Evolutionary conservation across 2,329 filamentous ascomycete species (phyloP), one percentile per base, ranked within the genome.

Genomic region (Fusarium torreyae): DNA sequence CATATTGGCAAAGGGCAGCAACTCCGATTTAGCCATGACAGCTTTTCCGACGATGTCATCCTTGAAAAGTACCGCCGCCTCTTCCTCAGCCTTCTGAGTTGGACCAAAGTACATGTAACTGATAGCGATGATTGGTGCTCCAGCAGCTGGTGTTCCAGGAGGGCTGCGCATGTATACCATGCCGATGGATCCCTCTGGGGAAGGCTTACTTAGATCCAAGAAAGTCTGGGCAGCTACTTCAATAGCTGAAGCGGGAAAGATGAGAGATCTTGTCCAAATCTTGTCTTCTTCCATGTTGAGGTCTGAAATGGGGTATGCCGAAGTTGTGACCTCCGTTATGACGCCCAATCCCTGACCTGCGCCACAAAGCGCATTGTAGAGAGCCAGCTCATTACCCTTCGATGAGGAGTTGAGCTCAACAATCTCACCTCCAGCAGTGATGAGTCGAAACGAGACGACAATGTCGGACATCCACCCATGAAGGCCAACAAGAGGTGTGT

Each of bases 271-370:
- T 0, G 63, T 65, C 80, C 79, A 81, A 34, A 80, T 60, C 24
- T 75, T 77, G 42, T 75, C 54, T 1, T 75, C 72, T 0, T 68
- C 52, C 51, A 81, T 59, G n/a, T 63, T 46, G 9, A 81, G 72
- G 7, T 39, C 34, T 0, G 71, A 57, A 0, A 81, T 60, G 7
- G 69, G 67, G 18, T 73, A 77, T 0, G 56, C 68, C 1, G 57
- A 58, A 10, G 79, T 66, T 1, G 70, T 79, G 0, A 77, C 33
- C n/a, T 74, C 66, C 0, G 74, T 76, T 11, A 81, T 69, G 7
- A 80, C 71, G 2, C 77, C 75, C 0, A 81, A 53, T 1, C 80
- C 79, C 22, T 77, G 77, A 1, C 79, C 79, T 7, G 75, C 78
- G 4, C 79, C 79, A 17, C 78, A 70, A 2, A 81, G 65, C 3